Base-by-base conservation (phyloP, 768 basidiomycete species). In the Lactifluus piperatus region DNA sequence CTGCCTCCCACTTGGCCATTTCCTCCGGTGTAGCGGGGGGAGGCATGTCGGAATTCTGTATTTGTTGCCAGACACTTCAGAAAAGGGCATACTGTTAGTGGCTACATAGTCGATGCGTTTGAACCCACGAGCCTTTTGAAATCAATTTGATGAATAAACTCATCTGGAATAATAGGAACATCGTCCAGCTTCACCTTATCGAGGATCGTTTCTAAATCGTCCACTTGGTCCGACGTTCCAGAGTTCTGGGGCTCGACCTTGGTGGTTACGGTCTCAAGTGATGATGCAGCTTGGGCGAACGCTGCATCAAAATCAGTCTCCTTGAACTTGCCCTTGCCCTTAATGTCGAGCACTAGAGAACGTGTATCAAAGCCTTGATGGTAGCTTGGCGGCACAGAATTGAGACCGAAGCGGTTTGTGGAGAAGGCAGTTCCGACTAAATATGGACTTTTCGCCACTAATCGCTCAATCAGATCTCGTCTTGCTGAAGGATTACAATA, bases 301-400 rank as follows among this genome's bases (percentile, higher is more conserved):
- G 89, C 90, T n/a, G 85, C 85, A 64, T 92, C 90, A 57, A 91
- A 90, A 70, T 90, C 90, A 4, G 80, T 81, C 53, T 91, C 86
- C 56, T 80, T 77, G 18, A 76, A 81, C 68, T 91, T 94, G 2
- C 87, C 90, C 69, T 95, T 97, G 14, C 84, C 88, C 65, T 84
- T 82, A 5, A 24, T 62, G 62, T 53, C 66, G 45, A 60, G 37
- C 26, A 52, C 34, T 14, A n/a, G 41, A 37, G 47, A 16, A 22
- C 26, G 45, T n/a, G 13, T 58, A 62, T 67, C 55, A 58, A 63
- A 58, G 54, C 63, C 64, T 48, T 62, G 62, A 34, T n/a, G 46
- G 61, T 60, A 66, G 39, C 26, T 41, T 56, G 47, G 62, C 39
- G 65, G 51, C 46, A 62, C 45, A 24, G 48, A 46, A 43, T 59